Evolutionary conservation across 352 stramenopile species (phyloP), one percentile per base, ranked within the genome.

Genomic region (Phytophthora hibernalis): DNA sequence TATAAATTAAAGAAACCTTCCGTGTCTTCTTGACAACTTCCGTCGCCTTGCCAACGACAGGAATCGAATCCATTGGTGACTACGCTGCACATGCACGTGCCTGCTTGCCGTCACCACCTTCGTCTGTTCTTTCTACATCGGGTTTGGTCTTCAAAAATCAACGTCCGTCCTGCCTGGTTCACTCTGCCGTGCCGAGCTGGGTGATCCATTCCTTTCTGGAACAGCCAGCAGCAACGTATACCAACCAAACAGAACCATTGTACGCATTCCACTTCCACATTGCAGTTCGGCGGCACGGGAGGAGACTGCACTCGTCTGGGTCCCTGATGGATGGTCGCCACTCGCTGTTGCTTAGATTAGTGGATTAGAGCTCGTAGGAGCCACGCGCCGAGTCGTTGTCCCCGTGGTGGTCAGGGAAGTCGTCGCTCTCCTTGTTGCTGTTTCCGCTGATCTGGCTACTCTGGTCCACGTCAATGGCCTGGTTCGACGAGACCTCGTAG

Each of bases 291-390:
- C 50, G 26, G 33, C 61, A 65, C 37, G 10, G 42, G 60, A 56
- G 18, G 68, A 77, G 55, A 63, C 68, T 73, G 35, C 63, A 28
- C 24, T 76, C 63, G 62, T 42, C 68, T 66, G 44, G 30, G 28
- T 66, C 61, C 51, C n/a, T 26, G 30, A n/a, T n/a, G n/a, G n/a
- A n/a, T 37, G 37, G 44, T 67, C 45, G 26, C 22, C 59, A 18
- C 31, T 55, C 24, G 45, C 66, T 67, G 31, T 70, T 63, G 40
- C 38, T 60, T 69, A 58, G 56, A 22, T 65, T 60, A 61, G 53
- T 42, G 50, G 45, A 55, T 76, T 89, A 93, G 51, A 93, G 68
- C 75, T 93, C 85, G 61, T 93, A 93, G 24, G 85, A 93, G 45
- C 82, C 85, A 68, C 85, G 85, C 35, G 81, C 81, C 8, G 83